A percentile compares a stretch with the other conserved stretches of the same genome.
phyloP scores from a whole-genome alignment of 768 basidiomycete genomes.

The Phlegmacium glaucopus region DNA sequence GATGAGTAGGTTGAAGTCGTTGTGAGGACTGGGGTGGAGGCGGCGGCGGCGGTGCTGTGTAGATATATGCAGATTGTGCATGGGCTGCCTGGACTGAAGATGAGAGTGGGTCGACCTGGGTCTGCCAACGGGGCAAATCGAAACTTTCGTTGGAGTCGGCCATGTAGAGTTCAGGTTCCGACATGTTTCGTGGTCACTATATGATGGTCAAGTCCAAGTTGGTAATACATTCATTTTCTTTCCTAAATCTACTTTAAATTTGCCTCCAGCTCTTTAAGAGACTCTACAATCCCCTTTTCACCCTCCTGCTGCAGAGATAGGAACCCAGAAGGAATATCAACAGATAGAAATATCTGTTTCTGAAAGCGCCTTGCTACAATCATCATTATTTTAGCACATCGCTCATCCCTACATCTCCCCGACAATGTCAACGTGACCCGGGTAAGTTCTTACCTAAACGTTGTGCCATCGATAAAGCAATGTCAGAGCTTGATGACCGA shows the following conservation, averaged over 20 bases:
- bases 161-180: slow-evolving; percentile 77
- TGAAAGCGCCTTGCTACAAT: slow-evolving; percentile 56
- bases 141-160: slow-evolving; percentile 78
- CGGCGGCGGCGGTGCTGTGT: slow-evolving; percentile 53
- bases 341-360: slow-evolving; percentile 70
- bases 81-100: slow-evolving; percentile 47
- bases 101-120: slow-evolving; percentile 56
- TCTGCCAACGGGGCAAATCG: slow-evolving; percentile 73
- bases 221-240: slow-evolving; percentile 11
- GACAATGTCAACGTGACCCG: slow-evolving; percentile 5
- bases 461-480: slow-evolving; percentile 71
- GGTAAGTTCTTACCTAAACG: slow-evolving; percentile 59
- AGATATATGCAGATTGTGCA: slow-evolving; percentile 51
- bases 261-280: slow-evolving; percentile 33
- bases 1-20: slow-evolving; percentile 49
- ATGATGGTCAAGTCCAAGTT: slow-evolving; percentile 23
- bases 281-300: slow-evolving; percentile 57
- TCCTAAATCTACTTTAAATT: not conserved
- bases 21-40: slow-evolving; percentile 42
- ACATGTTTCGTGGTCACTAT: slow-evolving; percentile 41
- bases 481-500: slow-evolving; percentile 57
- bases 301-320: slow-evolving; percentile 47
- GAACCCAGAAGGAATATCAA: slow-evolving; percentile 48
- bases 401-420: slow-evolving; percentile 9
- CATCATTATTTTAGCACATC: slow-evolving; percentile 8